Evolutionary conservation across 2,329 filamentous ascomycete genomes (phyloP).

Genomic region (Epicoccum nigrum): DNA sequence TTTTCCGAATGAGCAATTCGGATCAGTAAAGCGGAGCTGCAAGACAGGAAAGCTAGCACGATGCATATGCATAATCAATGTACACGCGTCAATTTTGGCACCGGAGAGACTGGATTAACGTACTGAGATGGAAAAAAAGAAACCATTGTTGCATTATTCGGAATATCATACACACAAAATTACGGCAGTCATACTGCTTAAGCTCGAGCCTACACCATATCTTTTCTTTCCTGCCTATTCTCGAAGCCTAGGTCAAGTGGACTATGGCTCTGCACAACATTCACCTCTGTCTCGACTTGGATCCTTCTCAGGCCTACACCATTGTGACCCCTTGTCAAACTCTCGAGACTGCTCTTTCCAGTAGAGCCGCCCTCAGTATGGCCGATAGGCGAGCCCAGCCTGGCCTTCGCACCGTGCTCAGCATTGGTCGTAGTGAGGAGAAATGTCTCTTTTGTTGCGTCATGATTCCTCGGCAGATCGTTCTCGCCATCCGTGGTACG

Average conservation of each 20-base stretch:
- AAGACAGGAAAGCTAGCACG: no score
- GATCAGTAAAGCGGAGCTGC: no score
- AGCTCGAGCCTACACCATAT: neutral
- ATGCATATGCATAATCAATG: no score
- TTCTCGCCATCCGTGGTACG: neutral
- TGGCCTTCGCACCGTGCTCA: neutral
- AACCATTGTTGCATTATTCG: neutral
- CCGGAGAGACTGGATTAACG: no score
- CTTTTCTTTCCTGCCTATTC: neutral
- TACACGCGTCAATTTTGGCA: no score
- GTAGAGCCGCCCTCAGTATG: neutral
- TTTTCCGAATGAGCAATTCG: no score
- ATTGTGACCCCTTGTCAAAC: neutral
- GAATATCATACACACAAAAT: conserved; percentile 1
- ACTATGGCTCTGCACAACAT: conserved; percentile 2
- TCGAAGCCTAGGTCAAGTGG: neutral
- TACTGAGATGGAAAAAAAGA: neutral
- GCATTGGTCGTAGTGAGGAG: conserved; percentile 24
- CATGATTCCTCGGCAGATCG: neutral
- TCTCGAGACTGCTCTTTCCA: conserved; percentile 17
- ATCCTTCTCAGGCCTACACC: neutral
- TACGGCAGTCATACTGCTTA: no score
- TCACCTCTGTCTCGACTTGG: conserved; percentile 14
- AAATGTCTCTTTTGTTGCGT: neutral
- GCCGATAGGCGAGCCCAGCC: neutral